Conservation (phyloP, 2,329 filamentous ascomycete genomes). For the Exophiala viscosa region DNA sequence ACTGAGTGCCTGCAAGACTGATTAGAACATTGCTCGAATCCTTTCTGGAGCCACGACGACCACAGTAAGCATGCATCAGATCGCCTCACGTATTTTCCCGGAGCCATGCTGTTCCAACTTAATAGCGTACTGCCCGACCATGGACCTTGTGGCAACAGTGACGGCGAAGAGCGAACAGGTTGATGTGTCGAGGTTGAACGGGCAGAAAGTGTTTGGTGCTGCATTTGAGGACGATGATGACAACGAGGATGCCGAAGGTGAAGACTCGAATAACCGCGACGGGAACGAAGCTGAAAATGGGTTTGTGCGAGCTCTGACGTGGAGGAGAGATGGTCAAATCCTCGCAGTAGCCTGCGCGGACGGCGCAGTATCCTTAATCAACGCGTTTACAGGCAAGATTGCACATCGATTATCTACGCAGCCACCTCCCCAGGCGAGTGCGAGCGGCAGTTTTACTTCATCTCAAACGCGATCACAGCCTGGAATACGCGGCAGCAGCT, state of each 20-base stretch:
- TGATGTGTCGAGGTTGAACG: conserved; percentile 72
- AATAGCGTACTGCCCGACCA: conserved; percentile 74
- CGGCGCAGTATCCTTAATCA: conserved; percentile 70
- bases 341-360: conserved; percentile 83
- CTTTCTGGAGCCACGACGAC: neutral
- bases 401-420: conserved; percentile 52
- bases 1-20: no score
- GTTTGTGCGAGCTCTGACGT: conserved; percentile 43
- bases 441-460: neutral
- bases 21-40: neutral
- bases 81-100: conserved; percentile 41
- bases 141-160: conserved; percentile 72
- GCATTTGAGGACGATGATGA: conserved; percentile 22
- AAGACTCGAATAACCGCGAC: conserved; percentile 31
- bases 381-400: conserved; percentile 75
- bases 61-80: conserved; percentile 31
- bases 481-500: conserved; percentile 1
- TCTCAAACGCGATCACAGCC: conserved; percentile 4
- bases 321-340: conserved; percentile 72
- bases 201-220: conserved; percentile 64
- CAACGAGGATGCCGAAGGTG: conserved; percentile 11
- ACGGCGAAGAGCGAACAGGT: conserved; percentile 40
- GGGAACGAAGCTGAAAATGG: conserved; percentile 28
- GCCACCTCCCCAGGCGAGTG: neutral
- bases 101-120: conserved; percentile 48